A percentile compares a stretch with the other conserved stretches of the same genome.
Evolutionary conservation across 208 protist species (phyloP).

Genomic region (Herpetomonas samuelpessoai): DNA sequence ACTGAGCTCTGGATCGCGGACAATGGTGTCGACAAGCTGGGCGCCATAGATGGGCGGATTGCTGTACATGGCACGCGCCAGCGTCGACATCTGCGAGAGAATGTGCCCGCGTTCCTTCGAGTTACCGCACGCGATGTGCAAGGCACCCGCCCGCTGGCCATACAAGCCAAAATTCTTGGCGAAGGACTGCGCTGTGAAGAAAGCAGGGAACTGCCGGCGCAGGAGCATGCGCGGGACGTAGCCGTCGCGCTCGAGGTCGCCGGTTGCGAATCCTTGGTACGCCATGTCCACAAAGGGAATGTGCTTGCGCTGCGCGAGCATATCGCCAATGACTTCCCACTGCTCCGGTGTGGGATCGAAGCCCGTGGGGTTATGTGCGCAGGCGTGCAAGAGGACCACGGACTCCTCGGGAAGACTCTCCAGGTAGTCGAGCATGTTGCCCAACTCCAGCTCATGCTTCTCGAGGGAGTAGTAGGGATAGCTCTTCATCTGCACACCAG

Average conservation of each 20-base stretch:
- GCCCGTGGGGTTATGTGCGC: conserved; percentile 98
- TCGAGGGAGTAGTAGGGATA: conserved; percentile 80
- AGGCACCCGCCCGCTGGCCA: conserved; percentile 92
- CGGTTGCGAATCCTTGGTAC: conserved; percentile 95
- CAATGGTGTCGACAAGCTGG: conserved; percentile 86
- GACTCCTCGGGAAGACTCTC: conserved; percentile 55
- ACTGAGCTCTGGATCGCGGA: conserved; percentile 70
- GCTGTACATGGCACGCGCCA: conserved; percentile 95
- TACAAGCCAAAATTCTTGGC: conserved; percentile 98
- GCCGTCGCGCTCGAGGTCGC: conserved; percentile 92
- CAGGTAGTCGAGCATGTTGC: conserved; percentile 68
- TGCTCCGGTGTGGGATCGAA: conserved; percentile 94
- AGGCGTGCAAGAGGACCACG: conserved; percentile 95
- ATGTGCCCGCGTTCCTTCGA: conserved; percentile 66
- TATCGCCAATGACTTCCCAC: conserved; percentile 89
- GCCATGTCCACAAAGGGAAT: conserved; percentile 95
- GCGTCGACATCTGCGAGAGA: conserved; percentile 88
- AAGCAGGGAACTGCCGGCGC: conserved; percentile 47
- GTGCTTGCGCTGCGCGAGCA: conserved; percentile 71
- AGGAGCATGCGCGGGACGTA: conserved; percentile 63
- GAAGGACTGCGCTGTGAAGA: conserved; percentile 94
- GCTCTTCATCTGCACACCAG: conserved; percentile 28
- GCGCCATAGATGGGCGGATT: conserved; percentile 96
- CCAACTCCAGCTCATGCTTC: conserved; percentile 61
- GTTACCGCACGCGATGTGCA: conserved; percentile 78